Evolutionary conservation across 225 moss, liverwort and hornwort genomes (phyloP).

Genomic region (Straminergon stramineum): DNA sequence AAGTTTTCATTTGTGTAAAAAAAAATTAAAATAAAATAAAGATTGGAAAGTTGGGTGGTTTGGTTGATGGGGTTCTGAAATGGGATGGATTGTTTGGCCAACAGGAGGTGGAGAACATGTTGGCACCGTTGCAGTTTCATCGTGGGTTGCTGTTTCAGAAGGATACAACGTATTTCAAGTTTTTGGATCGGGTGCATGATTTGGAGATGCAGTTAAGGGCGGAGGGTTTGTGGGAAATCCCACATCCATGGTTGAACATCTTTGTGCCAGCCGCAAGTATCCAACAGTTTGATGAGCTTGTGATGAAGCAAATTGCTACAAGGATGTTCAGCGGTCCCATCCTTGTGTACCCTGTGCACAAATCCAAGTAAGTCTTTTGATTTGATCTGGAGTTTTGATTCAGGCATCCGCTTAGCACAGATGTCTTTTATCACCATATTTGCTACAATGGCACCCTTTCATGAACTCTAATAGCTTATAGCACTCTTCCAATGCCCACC

Average conservation of each 20-base stretch:
- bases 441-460: not conserved
- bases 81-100: no score
- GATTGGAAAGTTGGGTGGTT: not conserved
- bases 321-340: constrained; percentile 50
- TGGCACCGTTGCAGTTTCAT: constrained; percentile 42
- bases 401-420: not conserved
- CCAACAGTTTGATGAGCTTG: constrained; percentile 33
- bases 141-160: constrained; percentile 34
- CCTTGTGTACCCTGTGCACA: constrained; percentile 69
- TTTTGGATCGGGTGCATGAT: constrained; percentile 58
- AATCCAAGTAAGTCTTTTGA: constrained; percentile 45
- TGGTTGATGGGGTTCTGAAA: not conserved
- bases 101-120: constrained; percentile 42
- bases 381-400: not conserved
- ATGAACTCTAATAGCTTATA: no score
- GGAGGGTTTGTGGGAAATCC: constrained; percentile 58
- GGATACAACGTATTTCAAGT: constrained; percentile 54
- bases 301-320: constrained; percentile 35
- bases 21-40: not conserved
- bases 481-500: no score
- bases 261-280: constrained; percentile 62
- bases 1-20: no score
- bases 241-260: constrained; percentile 74
- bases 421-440: not conserved
- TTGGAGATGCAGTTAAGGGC: constrained; percentile 42